Evolutionary conservation across 306 rosid genomes (phyloP).

Genomic region (Prunus davidiana): DNA sequence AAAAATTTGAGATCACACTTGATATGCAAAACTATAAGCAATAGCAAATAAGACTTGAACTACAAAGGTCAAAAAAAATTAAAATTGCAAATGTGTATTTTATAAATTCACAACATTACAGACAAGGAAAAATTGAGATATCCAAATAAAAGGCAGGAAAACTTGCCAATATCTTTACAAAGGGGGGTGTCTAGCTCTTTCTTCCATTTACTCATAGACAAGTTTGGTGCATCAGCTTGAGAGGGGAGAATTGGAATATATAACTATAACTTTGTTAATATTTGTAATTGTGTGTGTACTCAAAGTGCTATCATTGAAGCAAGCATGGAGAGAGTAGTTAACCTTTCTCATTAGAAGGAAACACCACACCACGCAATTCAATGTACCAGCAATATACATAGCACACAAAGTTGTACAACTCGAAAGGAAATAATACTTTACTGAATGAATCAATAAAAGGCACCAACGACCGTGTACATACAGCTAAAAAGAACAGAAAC

Average conservation of each 20-base stretch:
- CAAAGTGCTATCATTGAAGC: not conserved
- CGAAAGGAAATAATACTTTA: not conserved
- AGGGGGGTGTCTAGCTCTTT: not conserved
- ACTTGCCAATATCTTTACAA: not conserved
- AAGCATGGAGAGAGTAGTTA: not conserved
- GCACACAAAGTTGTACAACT: not conserved
- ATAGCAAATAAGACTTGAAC: not conserved
- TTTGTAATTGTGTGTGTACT: not conserved
- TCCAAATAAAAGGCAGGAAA: not conserved
- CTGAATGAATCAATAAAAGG: not conserved
- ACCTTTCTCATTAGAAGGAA: too few relatives aligned
- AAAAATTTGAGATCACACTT: constrained; percentile 8
- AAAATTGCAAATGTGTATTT: not conserved
- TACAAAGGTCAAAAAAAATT: not conserved
- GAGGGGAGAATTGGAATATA: not conserved
- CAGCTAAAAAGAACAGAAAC: not conserved
- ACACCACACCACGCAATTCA: not conserved
- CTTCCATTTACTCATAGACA: not conserved
- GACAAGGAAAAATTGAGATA: not conserved
- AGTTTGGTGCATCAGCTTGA: not conserved
- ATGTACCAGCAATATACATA: not conserved
- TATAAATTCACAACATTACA: not conserved
- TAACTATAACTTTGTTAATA: too few relatives aligned
- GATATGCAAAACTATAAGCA: not conserved
- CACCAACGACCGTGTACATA: not conserved